Percentiles rank a stretch among this genome's conserved stretches.
Evolutionary conservation across 2,329 filamentous ascomycete genomes (phyloP).

Genomic region (Monascus ruber): DNA sequence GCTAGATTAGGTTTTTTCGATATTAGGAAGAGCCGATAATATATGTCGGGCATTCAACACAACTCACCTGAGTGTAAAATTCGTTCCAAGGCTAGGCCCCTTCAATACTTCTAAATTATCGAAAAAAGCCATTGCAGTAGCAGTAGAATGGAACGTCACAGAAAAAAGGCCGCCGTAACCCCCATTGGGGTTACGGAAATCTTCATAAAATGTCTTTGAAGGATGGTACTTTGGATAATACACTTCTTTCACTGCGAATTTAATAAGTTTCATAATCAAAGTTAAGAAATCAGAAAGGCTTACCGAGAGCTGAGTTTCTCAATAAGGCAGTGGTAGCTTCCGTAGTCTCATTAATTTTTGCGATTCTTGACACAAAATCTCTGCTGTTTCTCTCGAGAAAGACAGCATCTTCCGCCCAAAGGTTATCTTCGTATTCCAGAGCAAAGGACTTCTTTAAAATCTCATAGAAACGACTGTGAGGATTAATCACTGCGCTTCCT

Average conservation of each 20-base stretch:
- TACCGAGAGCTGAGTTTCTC: conserved; percentile 42
- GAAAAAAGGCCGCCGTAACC: conserved; percentile 88
- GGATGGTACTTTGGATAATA: conserved; percentile 77
- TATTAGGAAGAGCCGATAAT: conserved; percentile 5
- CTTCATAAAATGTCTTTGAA: conserved; percentile 64
- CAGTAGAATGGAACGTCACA: conserved; percentile 60
- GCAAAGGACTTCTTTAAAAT: conserved; percentile 55
- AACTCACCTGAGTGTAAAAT: conserved; percentile 67
- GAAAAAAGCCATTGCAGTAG: conserved; percentile 69
- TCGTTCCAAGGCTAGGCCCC: conserved; percentile 88
- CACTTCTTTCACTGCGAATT: conserved; percentile 57
- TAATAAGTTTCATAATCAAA: conserved; percentile 4
- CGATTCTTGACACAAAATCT: conserved; percentile 73
- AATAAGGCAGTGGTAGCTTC: conserved; percentile 71
- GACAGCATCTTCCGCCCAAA: conserved; percentile 87
- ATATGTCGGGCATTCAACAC: not conserved
- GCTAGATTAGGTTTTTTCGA: conserved; percentile 23
- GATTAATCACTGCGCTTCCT: conserved; percentile 57
- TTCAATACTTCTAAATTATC: conserved; percentile 81
- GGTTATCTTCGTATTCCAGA: conserved; percentile 69
- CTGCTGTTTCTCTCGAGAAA: conserved; percentile 95
- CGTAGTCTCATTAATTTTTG: conserved; percentile 73
- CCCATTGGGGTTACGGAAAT: conserved; percentile 58
- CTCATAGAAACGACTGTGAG: conserved; percentile 57
- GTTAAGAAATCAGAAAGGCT: conserved; percentile 4